These are phyloP conservation scores for Pseudogymnoascus sp. DNA, from an alignment of 2,329 filamentous ascomycete genomes.

Conservation along the genomic window DNA sequence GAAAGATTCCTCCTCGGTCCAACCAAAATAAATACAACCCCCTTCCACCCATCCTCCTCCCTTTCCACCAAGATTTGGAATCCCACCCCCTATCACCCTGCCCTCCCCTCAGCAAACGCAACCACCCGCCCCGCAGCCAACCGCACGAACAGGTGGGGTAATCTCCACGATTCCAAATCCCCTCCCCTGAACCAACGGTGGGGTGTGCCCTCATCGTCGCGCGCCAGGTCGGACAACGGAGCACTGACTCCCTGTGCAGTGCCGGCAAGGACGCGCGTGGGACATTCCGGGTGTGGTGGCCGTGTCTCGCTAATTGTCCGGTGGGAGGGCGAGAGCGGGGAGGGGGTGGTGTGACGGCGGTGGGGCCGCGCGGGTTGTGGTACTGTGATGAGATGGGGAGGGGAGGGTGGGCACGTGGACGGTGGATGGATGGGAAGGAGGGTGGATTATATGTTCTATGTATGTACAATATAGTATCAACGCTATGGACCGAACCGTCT, in stretches of 20 bases:
- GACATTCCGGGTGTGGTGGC: background rate
- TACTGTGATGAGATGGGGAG: background rate
- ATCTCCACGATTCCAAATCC: background rate
- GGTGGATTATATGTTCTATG: constrained; percentile 2
- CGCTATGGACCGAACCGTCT: background rate
- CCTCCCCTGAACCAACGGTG: background rate
- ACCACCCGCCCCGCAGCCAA: background rate
- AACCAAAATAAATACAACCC: background rate
- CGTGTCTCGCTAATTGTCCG: background rate
- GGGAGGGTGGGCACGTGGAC: background rate
- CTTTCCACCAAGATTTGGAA: background rate
- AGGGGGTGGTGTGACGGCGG: background rate
- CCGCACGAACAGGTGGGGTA: constrained; percentile 1
- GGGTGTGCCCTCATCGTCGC: background rate
- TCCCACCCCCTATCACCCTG: background rate
- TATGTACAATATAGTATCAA: background rate
- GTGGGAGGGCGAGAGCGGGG: background rate
- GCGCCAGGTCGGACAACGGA: background rate
- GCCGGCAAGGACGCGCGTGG: background rate
- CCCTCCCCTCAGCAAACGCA: background rate
- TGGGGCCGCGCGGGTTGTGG: background rate
- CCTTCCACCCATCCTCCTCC: background rate
- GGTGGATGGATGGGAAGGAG: background rate
- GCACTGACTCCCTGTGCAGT: background rate
- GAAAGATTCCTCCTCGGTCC: background rate